Evolutionary conservation across 139 green algal species (phyloP).

Genomic region (Asterochloris sp.): DNA sequence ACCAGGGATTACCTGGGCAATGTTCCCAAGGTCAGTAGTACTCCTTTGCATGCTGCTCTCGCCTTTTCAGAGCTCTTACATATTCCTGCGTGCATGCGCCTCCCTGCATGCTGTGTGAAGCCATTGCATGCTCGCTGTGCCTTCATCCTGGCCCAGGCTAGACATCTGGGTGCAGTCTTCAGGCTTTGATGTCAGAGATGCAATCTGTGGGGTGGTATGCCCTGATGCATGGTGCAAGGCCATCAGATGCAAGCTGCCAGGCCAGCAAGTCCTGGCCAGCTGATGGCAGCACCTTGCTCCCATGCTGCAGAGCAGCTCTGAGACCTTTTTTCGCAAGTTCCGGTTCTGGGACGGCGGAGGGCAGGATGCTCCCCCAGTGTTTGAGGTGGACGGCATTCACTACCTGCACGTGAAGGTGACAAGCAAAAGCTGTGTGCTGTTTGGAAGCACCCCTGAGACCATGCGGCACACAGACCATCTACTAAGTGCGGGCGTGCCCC

Average conservation of each 20-base stretch:
- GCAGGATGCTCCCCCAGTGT: slow-evolving; percentile 84
- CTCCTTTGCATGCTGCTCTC: neutral
- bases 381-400: slow-evolving; percentile 90
- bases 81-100: too few relatives aligned
- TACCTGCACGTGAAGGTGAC: slow-evolving; percentile 86
- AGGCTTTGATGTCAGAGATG: neutral
- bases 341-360: slow-evolving; percentile 79
- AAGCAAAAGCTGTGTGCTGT: neutral
- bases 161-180: too few relatives aligned
- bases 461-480: neutral
- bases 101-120: too few relatives aligned
- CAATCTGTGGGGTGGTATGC: neutral
- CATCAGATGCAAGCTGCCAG: neutral
- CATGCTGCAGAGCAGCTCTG: slow-evolving; percentile 52
- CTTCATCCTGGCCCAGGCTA: neutral
- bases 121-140: neutral
- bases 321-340: slow-evolving; percentile 89
- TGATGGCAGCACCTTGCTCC: neutral
- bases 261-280: neutral
- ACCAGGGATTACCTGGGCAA: slow-evolving; percentile 85
- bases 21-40: slow-evolving; percentile 64
- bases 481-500: neutral
- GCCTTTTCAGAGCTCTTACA: too few relatives aligned
- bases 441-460: too few relatives aligned
- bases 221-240: neutral